Conservation (phyloP, 768 basidiomycete genomes). For the Lactarius akahatsu region DNA sequence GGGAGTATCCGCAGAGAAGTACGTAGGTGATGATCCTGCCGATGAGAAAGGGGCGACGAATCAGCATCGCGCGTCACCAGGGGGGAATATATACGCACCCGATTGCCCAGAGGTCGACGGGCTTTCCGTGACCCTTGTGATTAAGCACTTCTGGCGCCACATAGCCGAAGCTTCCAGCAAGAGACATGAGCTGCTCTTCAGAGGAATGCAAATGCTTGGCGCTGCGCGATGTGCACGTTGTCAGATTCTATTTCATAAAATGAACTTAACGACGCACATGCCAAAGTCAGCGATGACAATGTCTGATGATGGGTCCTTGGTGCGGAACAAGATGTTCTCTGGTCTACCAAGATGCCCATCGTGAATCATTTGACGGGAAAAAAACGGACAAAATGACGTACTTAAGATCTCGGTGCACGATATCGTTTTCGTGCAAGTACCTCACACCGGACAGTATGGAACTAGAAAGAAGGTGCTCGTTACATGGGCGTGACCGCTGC, state of each 20-base stretch:
- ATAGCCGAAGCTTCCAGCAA: constrained; percentile 86
- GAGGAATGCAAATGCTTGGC: constrained; percentile 78
- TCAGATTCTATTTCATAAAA: neutral
- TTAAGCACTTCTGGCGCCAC: constrained; percentile 88
- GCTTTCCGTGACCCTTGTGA: constrained; percentile 83
- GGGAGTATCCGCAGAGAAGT: constrained; percentile 91
- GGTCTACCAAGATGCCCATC: constrained; percentile 52
- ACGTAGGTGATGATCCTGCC: constrained; percentile 91
- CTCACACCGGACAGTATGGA: constrained; percentile 82
- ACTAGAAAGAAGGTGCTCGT: constrained; percentile 38
- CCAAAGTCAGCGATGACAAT: constrained; percentile 98
- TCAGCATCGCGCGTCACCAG: neutral
- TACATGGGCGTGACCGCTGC: neutral
- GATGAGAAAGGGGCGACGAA: neutral
- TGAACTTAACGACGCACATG: constrained; percentile 56
- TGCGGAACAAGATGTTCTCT: constrained; percentile 93
- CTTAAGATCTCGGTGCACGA: constrained; percentile 98
- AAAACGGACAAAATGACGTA: constrained; percentile 32
- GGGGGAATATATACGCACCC: constrained; percentile 53
- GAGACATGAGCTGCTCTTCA: constrained; percentile 64
- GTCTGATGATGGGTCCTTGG: constrained; percentile 70
- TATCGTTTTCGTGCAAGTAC: constrained; percentile 88
- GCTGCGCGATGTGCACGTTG: constrained; percentile 38
- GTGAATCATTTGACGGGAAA: neutral
- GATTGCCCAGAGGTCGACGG: constrained; percentile 91